Evolutionary conservation across 208 protist species (phyloP).

Genomic region (Trypanosoma mega): DNA sequence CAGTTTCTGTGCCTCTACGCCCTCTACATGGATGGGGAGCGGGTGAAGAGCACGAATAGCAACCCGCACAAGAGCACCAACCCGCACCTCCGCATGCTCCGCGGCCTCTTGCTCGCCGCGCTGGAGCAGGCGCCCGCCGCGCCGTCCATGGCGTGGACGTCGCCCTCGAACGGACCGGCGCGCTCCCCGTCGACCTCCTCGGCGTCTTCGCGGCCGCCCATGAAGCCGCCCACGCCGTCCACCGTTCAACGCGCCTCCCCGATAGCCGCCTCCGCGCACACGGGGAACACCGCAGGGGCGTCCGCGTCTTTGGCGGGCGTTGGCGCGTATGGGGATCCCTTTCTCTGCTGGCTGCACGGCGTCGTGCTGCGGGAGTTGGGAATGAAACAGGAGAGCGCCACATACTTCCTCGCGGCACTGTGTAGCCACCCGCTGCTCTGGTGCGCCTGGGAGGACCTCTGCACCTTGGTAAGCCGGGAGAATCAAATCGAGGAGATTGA

Average conservation of each 20-base stretch:
- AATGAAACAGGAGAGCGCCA: constrained; percentile 73
- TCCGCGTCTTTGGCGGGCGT: too few relatives aligned
- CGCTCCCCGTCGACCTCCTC: constrained; percentile 8
- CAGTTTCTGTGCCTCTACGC: constrained; percentile 80
- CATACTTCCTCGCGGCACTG: constrained; percentile 58
- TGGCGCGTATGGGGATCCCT: constrained; percentile 48
- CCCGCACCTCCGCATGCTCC: constrained; percentile 67
- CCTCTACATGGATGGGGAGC: constrained; percentile 76
- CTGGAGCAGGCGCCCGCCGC: constrained; percentile 33
- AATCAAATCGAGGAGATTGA: constrained; percentile 70
- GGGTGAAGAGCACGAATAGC: constrained; percentile 41
- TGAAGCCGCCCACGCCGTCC: neutral
- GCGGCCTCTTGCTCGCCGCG: constrained; percentile 55
- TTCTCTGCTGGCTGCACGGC: constrained; percentile 79
- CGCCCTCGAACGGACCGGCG: neutral
- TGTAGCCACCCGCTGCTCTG: constrained; percentile 71
- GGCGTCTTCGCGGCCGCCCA: neutral
- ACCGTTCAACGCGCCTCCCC: neutral
- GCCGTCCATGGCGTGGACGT: neutral
- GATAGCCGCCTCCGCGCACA: neutral
- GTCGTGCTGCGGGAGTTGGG: constrained; percentile 77
- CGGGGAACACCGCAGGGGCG: neutral
- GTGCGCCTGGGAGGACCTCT: constrained; percentile 82
- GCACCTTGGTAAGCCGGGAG: constrained; percentile 61
- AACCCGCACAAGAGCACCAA: constrained; percentile 50